These are phyloP conservation scores for Phytophthora tentaculata DNA, from an alignment of 352 stramenopile genomes.

Conservation along the genomic window DNA sequence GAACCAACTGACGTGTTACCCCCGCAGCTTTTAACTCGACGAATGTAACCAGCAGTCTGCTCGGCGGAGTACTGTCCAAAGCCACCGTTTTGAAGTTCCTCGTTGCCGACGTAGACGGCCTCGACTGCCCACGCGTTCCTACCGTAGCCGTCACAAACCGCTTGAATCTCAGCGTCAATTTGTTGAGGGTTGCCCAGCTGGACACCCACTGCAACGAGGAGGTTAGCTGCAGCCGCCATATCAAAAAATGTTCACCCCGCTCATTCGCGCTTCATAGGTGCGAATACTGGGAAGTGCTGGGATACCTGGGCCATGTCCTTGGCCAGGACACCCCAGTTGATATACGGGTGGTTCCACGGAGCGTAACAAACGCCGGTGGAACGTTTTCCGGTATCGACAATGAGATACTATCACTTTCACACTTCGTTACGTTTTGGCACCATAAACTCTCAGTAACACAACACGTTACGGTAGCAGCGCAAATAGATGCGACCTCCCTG, in stretches of 20 bases:
- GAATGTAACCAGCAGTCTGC: slow-evolving; percentile 48
- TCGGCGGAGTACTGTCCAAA: slow-evolving; percentile 41
- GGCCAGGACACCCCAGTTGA: slow-evolving; percentile 37
- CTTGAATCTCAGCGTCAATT: slow-evolving; percentile 55
- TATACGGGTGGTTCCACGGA: slow-evolving; percentile 52
- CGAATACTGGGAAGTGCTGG: slow-evolving; percentile 59
- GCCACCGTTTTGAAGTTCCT: slow-evolving; percentile 57
- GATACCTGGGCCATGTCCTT: slow-evolving; percentile 42
- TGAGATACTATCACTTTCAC: no score
- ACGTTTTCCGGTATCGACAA: slow-evolving; percentile 3
- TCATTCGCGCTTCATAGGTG: slow-evolving; percentile 66
- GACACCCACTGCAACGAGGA: slow-evolving; percentile 66
- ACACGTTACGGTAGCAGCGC: no score
- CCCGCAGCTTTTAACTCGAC: slow-evolving; percentile 55
- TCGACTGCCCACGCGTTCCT: slow-evolving; percentile 43
- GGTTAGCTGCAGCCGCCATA: slow-evolving; percentile 38
- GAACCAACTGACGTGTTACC: slow-evolving; percentile 58
- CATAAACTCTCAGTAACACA: no score
- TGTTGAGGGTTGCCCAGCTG: slow-evolving; percentile 44
- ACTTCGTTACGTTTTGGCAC: no score
- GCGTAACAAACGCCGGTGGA: slow-evolving; percentile 55
- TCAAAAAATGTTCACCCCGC: slow-evolving; percentile 53
- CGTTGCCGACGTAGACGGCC: slow-evolving; percentile 78
- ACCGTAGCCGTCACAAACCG: slow-evolving; percentile 51
- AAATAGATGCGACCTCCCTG: no score